Percentiles rank a stretch among this genome's conserved stretches.
phyloP scores from a whole-genome alignment of 352 stramenopile species.

The Phytophthora pistaciae region DNA sequence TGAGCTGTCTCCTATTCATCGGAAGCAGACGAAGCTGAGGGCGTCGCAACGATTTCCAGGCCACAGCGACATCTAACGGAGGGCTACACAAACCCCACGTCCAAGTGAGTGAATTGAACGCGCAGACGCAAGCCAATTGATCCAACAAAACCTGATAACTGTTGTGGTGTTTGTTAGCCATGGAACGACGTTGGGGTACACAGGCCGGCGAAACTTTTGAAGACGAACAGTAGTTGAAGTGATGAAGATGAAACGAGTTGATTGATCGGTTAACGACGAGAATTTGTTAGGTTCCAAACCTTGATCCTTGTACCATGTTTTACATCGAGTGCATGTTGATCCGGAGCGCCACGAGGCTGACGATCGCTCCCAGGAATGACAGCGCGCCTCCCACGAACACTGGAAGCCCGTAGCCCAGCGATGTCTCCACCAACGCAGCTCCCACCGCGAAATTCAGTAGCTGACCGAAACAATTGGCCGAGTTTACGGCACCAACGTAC shows the following conservation, averaged over 20 bases:
- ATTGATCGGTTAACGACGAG: conserved; percentile 12
- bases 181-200: conserved; percentile 51
- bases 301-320: not conserved
- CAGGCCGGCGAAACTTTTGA: conserved; percentile 44
- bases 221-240: not conserved
- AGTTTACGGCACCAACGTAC: conserved; percentile 81
- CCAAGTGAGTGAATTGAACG: conserved; percentile 62
- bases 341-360: conserved; percentile 64
- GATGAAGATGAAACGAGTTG: not conserved
- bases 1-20: not conserved
- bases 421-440: conserved; percentile 66
- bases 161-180: conserved; percentile 34
- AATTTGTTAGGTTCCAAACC: conserved; percentile 1
- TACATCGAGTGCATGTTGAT: conserved; percentile 88
- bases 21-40: not conserved
- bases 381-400: conserved; percentile 75
- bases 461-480: conserved; percentile 75
- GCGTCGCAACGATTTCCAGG: conserved; percentile 7
- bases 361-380: conserved; percentile 68
- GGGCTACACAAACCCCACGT: conserved; percentile 57
- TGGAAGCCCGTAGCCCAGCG: conserved; percentile 66
- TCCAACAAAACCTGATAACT: not conserved
- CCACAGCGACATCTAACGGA: conserved; percentile 58
- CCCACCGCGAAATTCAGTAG: conserved; percentile 78
- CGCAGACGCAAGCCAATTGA: not conserved